Conservation (phyloP, 441 rosid species). For the Croton laevigatus region DNA sequence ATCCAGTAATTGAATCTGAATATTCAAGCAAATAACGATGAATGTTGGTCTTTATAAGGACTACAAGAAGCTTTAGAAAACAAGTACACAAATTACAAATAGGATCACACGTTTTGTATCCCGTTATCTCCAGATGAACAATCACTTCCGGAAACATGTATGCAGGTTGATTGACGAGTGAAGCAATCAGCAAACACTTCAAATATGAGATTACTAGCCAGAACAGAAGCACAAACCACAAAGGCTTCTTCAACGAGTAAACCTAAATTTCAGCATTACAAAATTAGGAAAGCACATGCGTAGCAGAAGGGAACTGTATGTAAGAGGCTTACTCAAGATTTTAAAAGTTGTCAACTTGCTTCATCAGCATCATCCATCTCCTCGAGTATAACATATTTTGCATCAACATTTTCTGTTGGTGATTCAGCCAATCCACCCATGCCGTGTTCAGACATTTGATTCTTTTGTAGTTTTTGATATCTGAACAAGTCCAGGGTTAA, state of each 20-base stretch:
- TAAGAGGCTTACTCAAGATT: conserved; percentile 23
- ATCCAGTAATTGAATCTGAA: too few species aligned
- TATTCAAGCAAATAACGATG: too few species aligned
- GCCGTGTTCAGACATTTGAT: conserved; percentile 38
- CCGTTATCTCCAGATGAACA: not conserved
- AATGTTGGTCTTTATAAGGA: too few species aligned
- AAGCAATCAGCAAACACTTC: conserved; percentile 3
- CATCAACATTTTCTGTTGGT: conserved; percentile 30
- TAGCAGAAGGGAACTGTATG: not conserved
- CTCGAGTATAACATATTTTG: conserved; percentile 80
- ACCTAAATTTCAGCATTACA: conserved; percentile 10
- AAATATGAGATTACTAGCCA: not conserved
- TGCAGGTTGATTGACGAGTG: not conserved
- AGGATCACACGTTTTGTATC: not conserved
- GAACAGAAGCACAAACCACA: not conserved
- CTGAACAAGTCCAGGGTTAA: conserved; percentile 30
- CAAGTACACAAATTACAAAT: too few species aligned
- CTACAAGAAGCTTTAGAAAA: too few species aligned
- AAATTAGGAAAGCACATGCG: not conserved
- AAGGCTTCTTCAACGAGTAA: not conserved
- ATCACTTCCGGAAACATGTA: not conserved
- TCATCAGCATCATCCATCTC: conserved; percentile 66
- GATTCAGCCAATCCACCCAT: conserved; percentile 16
- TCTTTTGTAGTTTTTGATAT: conserved; percentile 62
- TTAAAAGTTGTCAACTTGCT: conserved; percentile 25